These are phyloP conservation scores for Fragaria iinumae DNA, from an alignment of 306 rosid species.

Conservation along the genomic window DNA sequence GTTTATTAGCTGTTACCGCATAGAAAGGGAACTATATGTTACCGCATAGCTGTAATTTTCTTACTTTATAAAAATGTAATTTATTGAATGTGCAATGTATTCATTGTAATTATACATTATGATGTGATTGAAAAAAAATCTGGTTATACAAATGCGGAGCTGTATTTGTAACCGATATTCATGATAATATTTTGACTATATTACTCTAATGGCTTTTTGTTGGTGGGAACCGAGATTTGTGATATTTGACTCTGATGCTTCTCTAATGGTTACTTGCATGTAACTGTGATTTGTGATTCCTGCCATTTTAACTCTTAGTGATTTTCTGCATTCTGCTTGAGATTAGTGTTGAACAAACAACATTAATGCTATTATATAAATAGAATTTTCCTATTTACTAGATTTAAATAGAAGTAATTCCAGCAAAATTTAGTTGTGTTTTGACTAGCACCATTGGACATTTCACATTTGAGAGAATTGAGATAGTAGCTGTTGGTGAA, in stretches of 20 bases:
- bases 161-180: neutral
- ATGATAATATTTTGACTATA: neutral
- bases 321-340: neutral
- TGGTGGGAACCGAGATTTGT: conserved; percentile 8
- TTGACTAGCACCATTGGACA: neutral
- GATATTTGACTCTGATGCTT: neutral
- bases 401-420: too few relatives aligned
- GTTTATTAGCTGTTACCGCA: neutral
- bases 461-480: neutral
- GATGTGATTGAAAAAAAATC: neutral
- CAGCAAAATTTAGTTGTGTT: neutral
- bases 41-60: neutral
- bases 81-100: neutral
- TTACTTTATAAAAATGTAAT: neutral
- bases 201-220: neutral
- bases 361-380: too few relatives aligned
- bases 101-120: neutral
- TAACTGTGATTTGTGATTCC: neutral
- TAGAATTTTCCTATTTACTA: too few relatives aligned
- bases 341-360: neutral
- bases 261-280: neutral
- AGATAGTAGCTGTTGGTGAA: neutral
- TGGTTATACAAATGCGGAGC: neutral
- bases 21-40: neutral
- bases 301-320: neutral